These are phyloP conservation scores for Phytophthora parvispora DNA, from an alignment of 352 stramenopile species.

Conservation along the genomic window DNA sequence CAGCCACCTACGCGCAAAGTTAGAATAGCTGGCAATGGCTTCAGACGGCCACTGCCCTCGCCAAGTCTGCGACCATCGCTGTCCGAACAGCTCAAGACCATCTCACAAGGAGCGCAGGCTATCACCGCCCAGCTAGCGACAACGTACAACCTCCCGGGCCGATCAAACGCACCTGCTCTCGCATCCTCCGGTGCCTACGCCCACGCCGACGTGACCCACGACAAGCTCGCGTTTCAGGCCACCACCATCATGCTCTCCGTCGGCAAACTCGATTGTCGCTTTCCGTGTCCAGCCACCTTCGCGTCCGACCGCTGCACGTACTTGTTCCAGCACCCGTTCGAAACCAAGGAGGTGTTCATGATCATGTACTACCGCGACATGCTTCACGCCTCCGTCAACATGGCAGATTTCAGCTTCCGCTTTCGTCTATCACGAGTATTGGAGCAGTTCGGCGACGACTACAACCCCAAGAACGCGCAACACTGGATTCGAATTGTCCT, in stretches of 20 bases:
- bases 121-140: constrained; percentile 62
- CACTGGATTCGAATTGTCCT: constrained; percentile 69
- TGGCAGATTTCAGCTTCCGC: constrained; percentile 50
- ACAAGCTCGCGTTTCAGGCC: constrained; percentile 40
- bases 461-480: constrained; percentile 64
- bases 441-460: constrained; percentile 74
- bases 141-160: constrained; percentile 46
- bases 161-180: constrained; percentile 5
- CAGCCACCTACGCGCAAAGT: constrained; percentile 5
- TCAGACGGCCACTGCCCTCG: constrained; percentile 13
- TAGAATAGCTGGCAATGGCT: neutral
- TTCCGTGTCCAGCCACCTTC: constrained; percentile 70
- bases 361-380: constrained; percentile 86
- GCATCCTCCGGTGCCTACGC: neutral
- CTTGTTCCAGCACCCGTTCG: constrained; percentile 81
- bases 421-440: constrained; percentile 58
- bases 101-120: constrained; percentile 56
- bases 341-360: constrained; percentile 74
- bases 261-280: constrained; percentile 68
- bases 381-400: constrained; percentile 50
- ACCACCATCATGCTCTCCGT: constrained; percentile 64
- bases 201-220: neutral
- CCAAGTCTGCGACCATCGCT: constrained; percentile 50
- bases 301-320: constrained; percentile 62
- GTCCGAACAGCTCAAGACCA: constrained; percentile 70